A percentile compares a stretch with the other conserved stretches of the same genome.
Conservation (phyloP, 257 asterid species). For the Asclepias syriaca region DNA sequence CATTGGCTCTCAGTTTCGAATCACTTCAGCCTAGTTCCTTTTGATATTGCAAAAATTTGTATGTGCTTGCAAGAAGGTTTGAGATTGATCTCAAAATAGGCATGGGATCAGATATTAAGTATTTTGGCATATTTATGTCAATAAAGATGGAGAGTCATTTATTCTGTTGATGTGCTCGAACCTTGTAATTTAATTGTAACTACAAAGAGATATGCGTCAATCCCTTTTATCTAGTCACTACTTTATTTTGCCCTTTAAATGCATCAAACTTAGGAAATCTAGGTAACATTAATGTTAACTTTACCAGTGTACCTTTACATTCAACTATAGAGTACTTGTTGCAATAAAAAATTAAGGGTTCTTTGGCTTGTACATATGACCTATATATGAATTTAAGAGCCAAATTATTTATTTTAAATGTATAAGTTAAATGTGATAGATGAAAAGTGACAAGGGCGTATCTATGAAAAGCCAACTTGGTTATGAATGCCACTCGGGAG, state of each 20-base stretch:
- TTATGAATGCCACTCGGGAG: not conserved
- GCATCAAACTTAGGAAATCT: too few species aligned
- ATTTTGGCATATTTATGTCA: not conserved
- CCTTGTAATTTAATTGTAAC: not conserved
- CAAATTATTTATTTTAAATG: too few species aligned
- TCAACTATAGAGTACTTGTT: too few species aligned
- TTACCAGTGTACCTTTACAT: too few species aligned
- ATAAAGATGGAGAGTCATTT: not conserved
- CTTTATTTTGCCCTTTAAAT: too few species aligned
- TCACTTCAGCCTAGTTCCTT: not conserved
- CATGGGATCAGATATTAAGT: not conserved
- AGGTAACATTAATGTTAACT: too few species aligned
- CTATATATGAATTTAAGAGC: too few species aligned
- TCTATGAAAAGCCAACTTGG: not conserved
- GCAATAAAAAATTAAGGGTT: too few species aligned
- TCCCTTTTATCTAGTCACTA: too few species aligned
- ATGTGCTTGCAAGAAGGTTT: not conserved
- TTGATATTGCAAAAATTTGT: not conserved
- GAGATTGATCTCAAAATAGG: not conserved
- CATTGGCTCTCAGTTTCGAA: not conserved
- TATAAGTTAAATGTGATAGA: too few species aligned
- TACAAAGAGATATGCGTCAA: not conserved
- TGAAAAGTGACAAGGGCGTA: too few species aligned
- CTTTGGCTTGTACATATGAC: too few species aligned
- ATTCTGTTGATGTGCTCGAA: not conserved